Evolutionary conservation across 192 early-diverging fungal species (phyloP).

Genomic region (Borealophlyctis nickersoniae): DNA sequence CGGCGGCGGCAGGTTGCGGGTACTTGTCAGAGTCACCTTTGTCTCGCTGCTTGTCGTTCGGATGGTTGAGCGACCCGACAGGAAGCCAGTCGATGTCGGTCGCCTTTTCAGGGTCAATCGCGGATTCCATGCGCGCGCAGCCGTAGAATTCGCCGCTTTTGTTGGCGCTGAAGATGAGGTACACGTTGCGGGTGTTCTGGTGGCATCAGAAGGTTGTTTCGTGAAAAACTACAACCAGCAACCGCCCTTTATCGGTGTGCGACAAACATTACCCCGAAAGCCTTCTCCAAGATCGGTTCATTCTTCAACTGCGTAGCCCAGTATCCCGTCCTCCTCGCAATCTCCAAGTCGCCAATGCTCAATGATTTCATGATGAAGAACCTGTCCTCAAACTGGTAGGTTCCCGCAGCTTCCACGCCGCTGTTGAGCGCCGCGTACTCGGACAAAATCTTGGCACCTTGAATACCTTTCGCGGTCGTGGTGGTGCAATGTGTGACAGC

Average conservation of each 20-base stretch:
- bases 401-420: background rate
- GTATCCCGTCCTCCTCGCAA: background rate
- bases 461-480: no score
- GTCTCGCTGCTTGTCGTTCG: no score
- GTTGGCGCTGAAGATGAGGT: conserved; percentile 33
- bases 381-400: conserved; percentile 6
- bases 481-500: no score
- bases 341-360: conserved; percentile 22
- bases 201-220: no score
- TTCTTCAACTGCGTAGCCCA: conserved; percentile 35
- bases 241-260: background rate
- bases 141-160: conserved; percentile 30
- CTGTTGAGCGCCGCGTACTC: background rate
- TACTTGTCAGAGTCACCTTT: no score
- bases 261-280: conserved; percentile 21
- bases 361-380: conserved; percentile 34
- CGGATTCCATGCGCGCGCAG: conserved; percentile 30
- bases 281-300: conserved; percentile 23
- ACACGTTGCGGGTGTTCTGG: conserved; percentile 26
- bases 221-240: no score
- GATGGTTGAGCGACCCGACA: conserved; percentile 2
- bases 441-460: no score
- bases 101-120: conserved; percentile 6
- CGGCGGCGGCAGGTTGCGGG: no score
- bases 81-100: conserved; percentile 18